Evolutionary conservation across 2,329 filamentous ascomycete genomes (phyloP).

Genomic region (Aspergillus sp.): DNA sequence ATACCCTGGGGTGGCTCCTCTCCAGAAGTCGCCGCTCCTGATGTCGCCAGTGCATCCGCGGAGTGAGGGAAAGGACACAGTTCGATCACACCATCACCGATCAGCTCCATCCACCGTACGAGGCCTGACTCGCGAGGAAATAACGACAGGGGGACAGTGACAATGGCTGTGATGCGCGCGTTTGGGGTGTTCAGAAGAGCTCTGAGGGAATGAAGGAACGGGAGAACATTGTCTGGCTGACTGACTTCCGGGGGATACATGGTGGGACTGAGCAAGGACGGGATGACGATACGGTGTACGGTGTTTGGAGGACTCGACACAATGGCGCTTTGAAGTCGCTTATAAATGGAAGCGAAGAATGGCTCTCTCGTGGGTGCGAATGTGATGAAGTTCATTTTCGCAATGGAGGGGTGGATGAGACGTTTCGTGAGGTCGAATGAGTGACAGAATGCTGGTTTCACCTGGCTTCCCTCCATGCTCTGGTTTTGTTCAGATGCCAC

Average conservation of each 20-base stretch:
- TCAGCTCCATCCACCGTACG: conserved; percentile 75
- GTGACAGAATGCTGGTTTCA: conserved; percentile 56
- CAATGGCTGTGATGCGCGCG: conserved; percentile 60
- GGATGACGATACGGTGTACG: conserved; percentile 78
- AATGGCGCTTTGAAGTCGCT: conserved; percentile 51
- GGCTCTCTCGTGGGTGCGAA: conserved; percentile 38
- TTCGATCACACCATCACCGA: conserved; percentile 81
- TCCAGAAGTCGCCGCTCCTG: conserved; percentile 49
- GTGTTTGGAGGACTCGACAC: conserved; percentile 51
- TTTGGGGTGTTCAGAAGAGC: conserved; percentile 64
- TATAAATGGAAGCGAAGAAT: conserved; percentile 59
- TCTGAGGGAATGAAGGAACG: conserved; percentile 73
- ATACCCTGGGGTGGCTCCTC: conserved; percentile 81
- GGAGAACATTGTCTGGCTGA: conserved; percentile 65
- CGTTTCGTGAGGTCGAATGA: conserved; percentile 64
- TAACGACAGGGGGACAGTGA: conserved; percentile 72
- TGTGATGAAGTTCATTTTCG: conserved; percentile 48
- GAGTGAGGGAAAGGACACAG: conserved; percentile 66
- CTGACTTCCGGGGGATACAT: conserved; percentile 65
- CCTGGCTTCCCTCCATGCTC: conserved; percentile 20
- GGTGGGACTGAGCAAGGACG: conserved; percentile 77
- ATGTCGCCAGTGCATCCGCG: conserved; percentile 45
- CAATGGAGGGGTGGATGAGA: conserved; percentile 50
- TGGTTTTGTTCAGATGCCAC: conserved; percentile 38
- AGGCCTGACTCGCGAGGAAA: conserved; percentile 70